Base-by-base conservation (phyloP, 306 rosid species). In the Casuarina equisetifolia region DNA sequence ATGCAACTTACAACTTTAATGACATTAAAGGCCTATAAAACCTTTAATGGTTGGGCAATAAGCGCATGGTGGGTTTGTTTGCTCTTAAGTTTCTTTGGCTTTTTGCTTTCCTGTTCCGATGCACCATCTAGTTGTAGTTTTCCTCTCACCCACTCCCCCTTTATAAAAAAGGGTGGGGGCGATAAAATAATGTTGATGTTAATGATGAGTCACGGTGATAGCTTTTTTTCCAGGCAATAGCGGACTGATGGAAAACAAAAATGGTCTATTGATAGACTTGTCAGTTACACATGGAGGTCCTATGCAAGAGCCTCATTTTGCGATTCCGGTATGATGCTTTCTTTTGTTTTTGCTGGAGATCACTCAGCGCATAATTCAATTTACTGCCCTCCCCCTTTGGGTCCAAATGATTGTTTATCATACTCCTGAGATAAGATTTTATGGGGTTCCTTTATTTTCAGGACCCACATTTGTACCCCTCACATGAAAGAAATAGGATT, bases 231-330 rank as follows among this genome's bases (percentile, higher is more conserved):
- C 86, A 53, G 84, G 73, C 59, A 66, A 8, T 55, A 74, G 48
- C 83, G 79, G 89, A 77, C 49, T 63, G 69, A 63, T 78, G 74
- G 89, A 77, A 76, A 83, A 76, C 50, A 59, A 61, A 43, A 69
- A 72, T 76, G 50, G 54, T 79, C 75, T 81, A 80, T 62, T 70
- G 74, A 45, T 80, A 53, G 78, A 81, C 58, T 78, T 54, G 58
- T 76, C 70, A 49, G 85, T 76, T 50, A 57, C 73, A 77, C 80
- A 66, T 6, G 78, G 75, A 70, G 81, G 83, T 74, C 67, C 62
- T 39, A 70, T 73, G 40, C 73, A 43, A 59, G 77, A 83, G 70
- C 79, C 55, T 57, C 76, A 81, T 75, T 25, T 76, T 74, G 73
- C 76, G 32, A 69, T 73, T 80, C 85, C 72, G 84, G 81, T 71